phyloP scores from a whole-genome alignment of 768 basidiomycete genomes.

The Lentinula edodes region DNA sequence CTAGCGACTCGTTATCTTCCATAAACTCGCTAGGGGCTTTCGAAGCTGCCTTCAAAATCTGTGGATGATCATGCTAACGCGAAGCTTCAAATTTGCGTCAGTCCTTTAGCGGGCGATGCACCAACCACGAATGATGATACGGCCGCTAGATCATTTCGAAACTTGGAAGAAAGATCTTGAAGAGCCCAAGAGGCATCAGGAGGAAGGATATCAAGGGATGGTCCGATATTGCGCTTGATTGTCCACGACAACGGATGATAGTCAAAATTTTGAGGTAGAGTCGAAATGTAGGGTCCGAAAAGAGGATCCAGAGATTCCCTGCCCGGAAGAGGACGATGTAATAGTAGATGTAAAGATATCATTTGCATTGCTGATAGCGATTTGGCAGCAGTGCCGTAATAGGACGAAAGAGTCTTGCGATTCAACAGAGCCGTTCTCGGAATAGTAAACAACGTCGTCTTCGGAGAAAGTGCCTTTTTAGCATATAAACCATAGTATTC shows the following conservation, averaged over 20 bases:
- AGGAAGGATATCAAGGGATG: slow-evolving; percentile 43
- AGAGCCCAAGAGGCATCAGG: slow-evolving; percentile 37
- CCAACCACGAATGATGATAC: slow-evolving; percentile 51
- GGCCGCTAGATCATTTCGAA: slow-evolving; percentile 53
- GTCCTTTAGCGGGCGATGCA: slow-evolving; percentile 7
- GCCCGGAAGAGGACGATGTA: slow-evolving; percentile 49
- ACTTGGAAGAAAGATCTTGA: slow-evolving; percentile 38
- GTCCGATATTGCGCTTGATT: slow-evolving; percentile 24
- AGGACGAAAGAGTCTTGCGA: slow-evolving; percentile 52
- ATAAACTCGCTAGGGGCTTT: not conserved
- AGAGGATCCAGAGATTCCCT: slow-evolving; percentile 43
- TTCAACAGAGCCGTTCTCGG: slow-evolving; percentile 74
- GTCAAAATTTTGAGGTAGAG: slow-evolving; percentile 68
- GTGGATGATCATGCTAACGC: not conserved
- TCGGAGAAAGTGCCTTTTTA: slow-evolving; percentile 33
- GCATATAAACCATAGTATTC: slow-evolving; percentile 72
- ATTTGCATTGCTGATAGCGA: slow-evolving; percentile 62
- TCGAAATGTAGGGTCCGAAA: slow-evolving; percentile 75
- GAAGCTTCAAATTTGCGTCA: not conserved
- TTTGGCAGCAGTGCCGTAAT: slow-evolving; percentile 40
- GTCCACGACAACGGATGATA: slow-evolving; percentile 81
- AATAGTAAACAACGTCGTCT: slow-evolving; percentile 57
- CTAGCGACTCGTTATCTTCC: slow-evolving; percentile 1
- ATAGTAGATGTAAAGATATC: slow-evolving; percentile 73
- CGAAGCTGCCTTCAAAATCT: not conserved